phyloP scores from a whole-genome alignment of 2,329 filamentous ascomycete genomes.

The Penicillium hordei region DNA sequence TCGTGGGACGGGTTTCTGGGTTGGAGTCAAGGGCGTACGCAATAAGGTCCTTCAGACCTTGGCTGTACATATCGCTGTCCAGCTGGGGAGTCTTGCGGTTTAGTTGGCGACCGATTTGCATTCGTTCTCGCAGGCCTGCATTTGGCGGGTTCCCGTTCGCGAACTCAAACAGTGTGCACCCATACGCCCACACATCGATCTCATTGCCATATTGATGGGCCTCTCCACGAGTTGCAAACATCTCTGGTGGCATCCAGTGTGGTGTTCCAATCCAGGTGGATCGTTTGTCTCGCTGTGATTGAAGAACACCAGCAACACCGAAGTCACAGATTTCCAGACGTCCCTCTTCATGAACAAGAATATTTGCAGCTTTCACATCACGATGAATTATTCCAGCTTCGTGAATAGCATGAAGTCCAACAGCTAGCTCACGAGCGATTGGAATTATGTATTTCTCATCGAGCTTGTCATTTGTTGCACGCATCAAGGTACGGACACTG shows the following conservation, averaged over 20 bases:
- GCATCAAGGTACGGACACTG: slow-evolving; percentile 62
- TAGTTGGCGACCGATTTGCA: slow-evolving; percentile 48
- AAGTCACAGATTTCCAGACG: slow-evolving; percentile 65
- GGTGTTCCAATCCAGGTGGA: slow-evolving; percentile 66
- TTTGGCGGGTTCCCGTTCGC: slow-evolving; percentile 52
- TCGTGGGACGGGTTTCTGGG: slow-evolving; percentile 46
- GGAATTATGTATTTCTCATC: slow-evolving; percentile 64
- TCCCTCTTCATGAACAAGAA: slow-evolving; percentile 64
- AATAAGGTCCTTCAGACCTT: slow-evolving; percentile 48
- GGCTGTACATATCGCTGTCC: slow-evolving; percentile 44
- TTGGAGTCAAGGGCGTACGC: slow-evolving; percentile 47
- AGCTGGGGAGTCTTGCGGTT: slow-evolving; percentile 46
- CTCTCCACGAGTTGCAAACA: slow-evolving; percentile 45
- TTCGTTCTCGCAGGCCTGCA: slow-evolving; percentile 47
- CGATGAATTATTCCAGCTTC: slow-evolving; percentile 65
- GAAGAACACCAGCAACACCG: slow-evolving; percentile 63
- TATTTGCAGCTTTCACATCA: slow-evolving; percentile 65
- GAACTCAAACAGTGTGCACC: slow-evolving; percentile 52
- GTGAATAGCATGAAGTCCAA: slow-evolving; percentile 62
- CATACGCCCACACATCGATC: slow-evolving; percentile 54
- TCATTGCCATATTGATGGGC: slow-evolving; percentile 50
- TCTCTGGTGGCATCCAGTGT: slow-evolving; percentile 66
- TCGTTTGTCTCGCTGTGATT: slow-evolving; percentile 60
- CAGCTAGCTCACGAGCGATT: slow-evolving; percentile 63
- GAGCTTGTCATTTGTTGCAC: slow-evolving; percentile 50